Conservation (phyloP, 179 eudicot species). For the Dionaea muscipula region DNA sequence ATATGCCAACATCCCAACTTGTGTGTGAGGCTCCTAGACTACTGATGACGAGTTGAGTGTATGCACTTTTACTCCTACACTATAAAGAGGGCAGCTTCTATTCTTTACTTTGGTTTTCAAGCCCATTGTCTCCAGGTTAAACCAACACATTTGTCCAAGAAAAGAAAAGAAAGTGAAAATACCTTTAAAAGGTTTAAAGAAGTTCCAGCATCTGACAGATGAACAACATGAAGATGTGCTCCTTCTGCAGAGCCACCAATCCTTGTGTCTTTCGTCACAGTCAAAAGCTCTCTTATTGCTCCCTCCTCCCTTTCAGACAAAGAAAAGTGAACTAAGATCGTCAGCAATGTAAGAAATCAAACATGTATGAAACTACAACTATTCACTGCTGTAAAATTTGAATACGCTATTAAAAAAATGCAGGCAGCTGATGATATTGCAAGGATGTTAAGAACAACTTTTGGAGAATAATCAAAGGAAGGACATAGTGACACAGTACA, state of each 20-base stretch:
- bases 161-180: background rate
- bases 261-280: slow-evolving; percentile 51
- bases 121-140: background rate
- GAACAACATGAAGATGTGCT: slow-evolving; percentile 96
- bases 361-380: background rate
- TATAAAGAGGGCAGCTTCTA: no score
- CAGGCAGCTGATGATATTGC: background rate
- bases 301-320: slow-evolving; percentile 61
- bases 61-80: no score
- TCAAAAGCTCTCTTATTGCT: slow-evolving; percentile 69
- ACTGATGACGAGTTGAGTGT: no score
- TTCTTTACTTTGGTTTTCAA: no score
- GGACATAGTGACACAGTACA: no score
- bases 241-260: slow-evolving; percentile 79
- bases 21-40: no score
- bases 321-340: background rate
- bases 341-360: background rate
- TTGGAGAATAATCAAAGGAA: background rate
- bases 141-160: background rate
- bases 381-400: background rate
- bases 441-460: background rate
- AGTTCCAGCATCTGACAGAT: slow-evolving; percentile 72
- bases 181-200: slow-evolving; percentile 85
- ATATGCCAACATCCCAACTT: no score
- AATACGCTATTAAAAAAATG: background rate